These are phyloP conservation scores for Clitocybe nebularis DNA, from an alignment of 1,284 basidiomycete species.

Conservation along the genomic window DNA sequence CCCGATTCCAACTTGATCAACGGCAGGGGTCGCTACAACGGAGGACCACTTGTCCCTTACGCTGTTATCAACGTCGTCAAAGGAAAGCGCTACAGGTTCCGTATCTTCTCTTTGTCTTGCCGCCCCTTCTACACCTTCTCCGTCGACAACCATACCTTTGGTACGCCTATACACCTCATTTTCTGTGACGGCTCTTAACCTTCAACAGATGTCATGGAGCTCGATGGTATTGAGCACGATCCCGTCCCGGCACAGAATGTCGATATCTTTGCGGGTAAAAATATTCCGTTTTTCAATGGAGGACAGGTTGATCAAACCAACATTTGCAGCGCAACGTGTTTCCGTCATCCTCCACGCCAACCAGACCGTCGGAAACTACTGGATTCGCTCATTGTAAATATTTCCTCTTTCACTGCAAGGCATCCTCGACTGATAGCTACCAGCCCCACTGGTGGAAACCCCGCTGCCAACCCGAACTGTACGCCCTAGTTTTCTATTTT, in stretches of 20 bases:
- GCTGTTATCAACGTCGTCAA: constrained; percentile 32
- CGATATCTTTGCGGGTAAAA: constrained; percentile 29
- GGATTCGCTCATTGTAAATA: constrained; percentile 28
- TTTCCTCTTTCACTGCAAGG: background rate
- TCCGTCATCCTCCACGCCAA: constrained; percentile 31
- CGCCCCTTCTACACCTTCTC: constrained; percentile 35
- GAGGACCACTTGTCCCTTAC: constrained; percentile 26
- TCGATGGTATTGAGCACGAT: constrained; percentile 33
- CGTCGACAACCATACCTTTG: constrained; percentile 41
- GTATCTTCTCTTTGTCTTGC: constrained; percentile 51
- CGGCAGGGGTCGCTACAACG: constrained; percentile 30
- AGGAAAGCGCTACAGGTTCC: constrained; percentile 33
- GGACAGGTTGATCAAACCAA: background rate
- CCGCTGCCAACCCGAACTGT: constrained; percentile 28
- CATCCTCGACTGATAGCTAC: background rate
- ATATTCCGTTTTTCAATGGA: constrained; percentile 2
- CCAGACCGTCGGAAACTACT: constrained; percentile 33
- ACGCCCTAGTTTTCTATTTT: constrained; percentile 1
- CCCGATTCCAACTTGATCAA: constrained; percentile 35
- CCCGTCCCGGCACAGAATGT: constrained; percentile 30
- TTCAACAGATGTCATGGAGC: constrained; percentile 35
- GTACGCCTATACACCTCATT: constrained; percentile 1
- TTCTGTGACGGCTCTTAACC: background rate
- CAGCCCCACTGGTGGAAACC: constrained; percentile 25
- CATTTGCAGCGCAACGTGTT: constrained; percentile 25